phyloP scores from a whole-genome alignment of 495 filamentous ascomycete species.

The Penicillium paxilli region DNA sequence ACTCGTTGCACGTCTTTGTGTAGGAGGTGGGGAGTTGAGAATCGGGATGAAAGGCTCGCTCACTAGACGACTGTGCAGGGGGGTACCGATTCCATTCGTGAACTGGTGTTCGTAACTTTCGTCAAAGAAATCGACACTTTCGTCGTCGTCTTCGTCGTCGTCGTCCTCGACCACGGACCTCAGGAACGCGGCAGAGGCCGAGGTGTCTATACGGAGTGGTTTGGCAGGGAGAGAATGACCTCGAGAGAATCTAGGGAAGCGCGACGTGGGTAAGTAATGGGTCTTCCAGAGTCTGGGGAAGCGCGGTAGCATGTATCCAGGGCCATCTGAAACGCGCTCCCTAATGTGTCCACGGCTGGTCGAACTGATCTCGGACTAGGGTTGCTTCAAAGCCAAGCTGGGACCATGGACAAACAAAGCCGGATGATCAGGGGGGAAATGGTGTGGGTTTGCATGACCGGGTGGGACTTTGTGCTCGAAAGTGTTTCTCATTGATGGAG shows the following conservation, averaged over 20 bases:
- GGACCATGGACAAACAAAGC: neutral
- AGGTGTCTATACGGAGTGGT: conserved; percentile 41
- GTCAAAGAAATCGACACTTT: conserved; percentile 32
- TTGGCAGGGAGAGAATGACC: conserved; percentile 30
- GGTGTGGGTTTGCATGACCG: conserved; percentile 9
- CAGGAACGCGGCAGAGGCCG: conserved; percentile 23
- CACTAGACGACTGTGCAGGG: conserved; percentile 45
- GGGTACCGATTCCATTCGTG: conserved; percentile 43
- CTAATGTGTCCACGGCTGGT: too few species aligned
- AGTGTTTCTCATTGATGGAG: neutral
- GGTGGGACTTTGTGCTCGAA: conserved; percentile 3
- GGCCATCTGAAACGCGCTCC: conserved; percentile 18
- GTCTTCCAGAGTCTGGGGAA: conserved; percentile 24
- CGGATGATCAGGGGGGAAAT: conserved; percentile 8
- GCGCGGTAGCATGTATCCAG: conserved; percentile 20
- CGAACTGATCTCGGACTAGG: neutral
- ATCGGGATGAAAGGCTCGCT: conserved; percentile 50
- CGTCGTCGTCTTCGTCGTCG: conserved; percentile 33
- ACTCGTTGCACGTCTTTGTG: conserved; percentile 39
- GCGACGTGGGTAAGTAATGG: conserved; percentile 29
- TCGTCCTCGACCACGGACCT: conserved; percentile 25
- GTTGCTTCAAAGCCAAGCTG: neutral
- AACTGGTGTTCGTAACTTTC: conserved; percentile 35
- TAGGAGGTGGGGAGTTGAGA: conserved; percentile 38
- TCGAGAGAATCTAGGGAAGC: conserved; percentile 39